A percentile compares a stretch with the other conserved stretches of the same genome.
Conservation (phyloP, 352 stramenopile genomes). For the Globisporangium spiculum region DNA sequence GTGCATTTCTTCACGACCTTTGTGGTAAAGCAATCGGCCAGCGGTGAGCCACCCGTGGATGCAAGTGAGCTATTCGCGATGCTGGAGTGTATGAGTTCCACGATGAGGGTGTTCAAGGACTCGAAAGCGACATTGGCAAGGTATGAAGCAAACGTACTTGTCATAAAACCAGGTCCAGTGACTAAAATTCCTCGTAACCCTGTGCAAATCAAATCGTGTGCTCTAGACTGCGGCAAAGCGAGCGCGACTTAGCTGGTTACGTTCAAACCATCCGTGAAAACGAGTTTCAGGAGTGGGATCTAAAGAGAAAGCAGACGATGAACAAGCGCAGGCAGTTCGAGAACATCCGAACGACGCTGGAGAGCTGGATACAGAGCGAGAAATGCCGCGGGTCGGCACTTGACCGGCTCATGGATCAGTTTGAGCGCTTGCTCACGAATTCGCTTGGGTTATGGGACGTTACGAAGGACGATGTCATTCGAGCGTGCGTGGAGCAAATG, state of each 20-base stretch:
- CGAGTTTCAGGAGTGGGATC: not conserved
- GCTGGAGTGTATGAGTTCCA: not conserved
- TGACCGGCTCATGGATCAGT: not conserved
- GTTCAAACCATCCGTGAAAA: not conserved
- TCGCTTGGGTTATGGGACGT: not conserved
- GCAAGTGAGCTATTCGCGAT: not conserved
- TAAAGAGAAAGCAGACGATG: not conserved
- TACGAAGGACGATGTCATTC: not conserved
- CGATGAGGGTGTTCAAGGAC: not conserved
- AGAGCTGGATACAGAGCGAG: not conserved
- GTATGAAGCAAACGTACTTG: not conserved
- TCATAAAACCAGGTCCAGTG: no score
- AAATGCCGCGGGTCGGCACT: slow-evolving; percentile 2
- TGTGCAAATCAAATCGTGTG: no score
- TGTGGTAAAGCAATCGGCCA: not conserved
- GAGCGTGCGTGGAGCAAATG: not conserved
- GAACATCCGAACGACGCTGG: not conserved
- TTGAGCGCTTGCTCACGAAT: slow-evolving; percentile 1
- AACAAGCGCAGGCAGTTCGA: not conserved
- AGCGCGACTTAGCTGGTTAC: not conserved
- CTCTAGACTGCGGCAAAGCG: not conserved
- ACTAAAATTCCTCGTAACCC: no score
- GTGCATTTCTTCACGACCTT: not conserved
- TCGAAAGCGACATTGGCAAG: not conserved
- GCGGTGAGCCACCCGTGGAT: not conserved